These are phyloP conservation scores for Polyporus tsugae DNA, from an alignment of 1,284 basidiomycete genomes.

Conservation along the genomic window DNA sequence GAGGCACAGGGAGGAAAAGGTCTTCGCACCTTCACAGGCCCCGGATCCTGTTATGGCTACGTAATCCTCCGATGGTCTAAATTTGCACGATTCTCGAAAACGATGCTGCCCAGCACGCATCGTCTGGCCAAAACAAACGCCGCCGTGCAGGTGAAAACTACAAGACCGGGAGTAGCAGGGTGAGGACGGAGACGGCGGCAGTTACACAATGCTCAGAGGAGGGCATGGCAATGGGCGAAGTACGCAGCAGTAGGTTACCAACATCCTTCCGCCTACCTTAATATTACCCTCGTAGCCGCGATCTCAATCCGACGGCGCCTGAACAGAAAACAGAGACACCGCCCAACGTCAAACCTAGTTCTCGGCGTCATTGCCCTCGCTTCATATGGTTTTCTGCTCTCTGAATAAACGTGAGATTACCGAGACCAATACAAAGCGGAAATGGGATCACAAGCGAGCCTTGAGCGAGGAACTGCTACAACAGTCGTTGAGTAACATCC, in stretches of 20 bases:
- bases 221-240: background rate
- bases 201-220: background rate
- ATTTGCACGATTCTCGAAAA: background rate
- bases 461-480: background rate
- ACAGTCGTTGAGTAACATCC: background rate
- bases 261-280: background rate
- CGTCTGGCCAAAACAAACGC: background rate
- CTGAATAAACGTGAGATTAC: background rate
- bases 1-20: background rate
- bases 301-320: background rate
- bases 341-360: conserved; percentile 1
- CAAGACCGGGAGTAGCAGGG: background rate
- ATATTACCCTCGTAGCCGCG: background rate
- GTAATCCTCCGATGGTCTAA: background rate
- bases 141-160: background rate
- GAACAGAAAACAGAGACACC: background rate
- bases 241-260: background rate
- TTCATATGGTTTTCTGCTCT: background rate
- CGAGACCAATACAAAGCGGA: background rate
- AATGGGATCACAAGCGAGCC: background rate
- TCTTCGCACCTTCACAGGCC: background rate
- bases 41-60: background rate
- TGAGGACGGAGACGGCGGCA: background rate
- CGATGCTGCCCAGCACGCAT: background rate
- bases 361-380: background rate